Base-by-base conservation (phyloP, 2,329 filamentous ascomycete genomes). In the Colletotrichum lupini region DNA sequence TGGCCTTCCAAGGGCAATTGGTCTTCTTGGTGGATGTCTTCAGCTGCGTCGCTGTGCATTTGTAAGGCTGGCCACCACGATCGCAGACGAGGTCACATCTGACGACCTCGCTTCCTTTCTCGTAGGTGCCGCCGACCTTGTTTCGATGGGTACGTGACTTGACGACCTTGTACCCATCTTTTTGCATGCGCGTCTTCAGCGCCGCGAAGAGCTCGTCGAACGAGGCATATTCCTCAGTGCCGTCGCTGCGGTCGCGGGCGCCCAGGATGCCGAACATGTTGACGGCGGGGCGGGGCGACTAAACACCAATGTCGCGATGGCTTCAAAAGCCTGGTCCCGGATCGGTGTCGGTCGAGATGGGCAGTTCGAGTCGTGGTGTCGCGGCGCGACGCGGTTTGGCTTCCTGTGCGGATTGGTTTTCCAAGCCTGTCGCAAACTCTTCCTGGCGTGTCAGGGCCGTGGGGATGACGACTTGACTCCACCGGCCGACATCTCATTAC, bases 11-110 rank as follows among this genome's bases (percentile, higher is more conserved):
- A 5, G 84, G 84, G 28, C 84, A 86, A 61, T 83, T 82, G 0
- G 84, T 86, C 79, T 86, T 86, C 76, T 86, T 86, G 8, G 84
- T 86, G 28, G 83, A 82, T 7, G 84, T 84, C 77, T 85, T 85
- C 75, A 84, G 83, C 77, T 85, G 85, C 5, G 83, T 86, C 7
- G 84, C 84, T 77, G 81, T 80, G 73, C 83, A 84, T 57, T 83
- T 83, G 76, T 86, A 86, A 11, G 84, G 82, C 52, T 83, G 79
- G 28, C 84, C 84, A 61, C 84, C 84, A 58, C 84, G 82, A 74
- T 86, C 82, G 76, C 84, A 86, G n/a, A 85, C 84, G 2, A 86
- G 81, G 76, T 86, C 84, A 72, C 82, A 84, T 70, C 84, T 82
- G 42, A 85, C 82, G 65, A 85, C 84, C 56, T 84, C 83, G 76